Evolutionary conservation across 2,329 filamentous ascomycete species (phyloP), one percentile per base, ranked within the genome.

Genomic region (Aureobasidium sp.): DNA sequence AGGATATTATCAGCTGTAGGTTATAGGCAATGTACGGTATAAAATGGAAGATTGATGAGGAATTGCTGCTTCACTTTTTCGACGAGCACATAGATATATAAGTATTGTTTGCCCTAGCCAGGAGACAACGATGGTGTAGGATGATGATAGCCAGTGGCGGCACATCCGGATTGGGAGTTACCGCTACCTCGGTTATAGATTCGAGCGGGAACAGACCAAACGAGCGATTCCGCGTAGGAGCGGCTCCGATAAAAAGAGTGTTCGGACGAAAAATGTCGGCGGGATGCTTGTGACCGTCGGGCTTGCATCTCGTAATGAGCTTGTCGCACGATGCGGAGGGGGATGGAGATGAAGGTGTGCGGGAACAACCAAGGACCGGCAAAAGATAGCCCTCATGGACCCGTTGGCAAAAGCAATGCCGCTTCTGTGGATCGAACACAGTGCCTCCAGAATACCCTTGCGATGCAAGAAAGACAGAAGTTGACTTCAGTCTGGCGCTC

Each of bases 371-470:
- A 36, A 13, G 8, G 33, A 13, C 13, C 11, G 27, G 23, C 43
- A 50, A 50, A 33, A 50, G 16, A 20, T 4, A 20, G 18, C 13
- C 7, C 4, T 40, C 29, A 15, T n/a, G 27, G 18, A 10, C 16
- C n/a, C 13, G 4, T 11, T 13, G n/a, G 18, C 36, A 58, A 59
- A 59, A 42, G 25, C 1, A 38, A 42, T 65, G 64, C 58, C 45
- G 64, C 64, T 66, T 66, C 64, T 66, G 64, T 66, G 64, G 64
- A 63, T 66, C 64, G 64, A 66, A 66, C 64, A 66, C 64, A 66
- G 64, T 66, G 50, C 64, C 64, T 66, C 64, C 64, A 66, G 64
- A 66, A 50, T 47, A 40, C 64, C 31, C 56, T 29, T 55, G 58
- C 23, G 11, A 5, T 7, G 5, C 42, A 42, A 33, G 43, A 59